Evolutionary conservation across 176 grass and related monocot species (phyloP).

Genomic region (Carex parvula): DNA sequence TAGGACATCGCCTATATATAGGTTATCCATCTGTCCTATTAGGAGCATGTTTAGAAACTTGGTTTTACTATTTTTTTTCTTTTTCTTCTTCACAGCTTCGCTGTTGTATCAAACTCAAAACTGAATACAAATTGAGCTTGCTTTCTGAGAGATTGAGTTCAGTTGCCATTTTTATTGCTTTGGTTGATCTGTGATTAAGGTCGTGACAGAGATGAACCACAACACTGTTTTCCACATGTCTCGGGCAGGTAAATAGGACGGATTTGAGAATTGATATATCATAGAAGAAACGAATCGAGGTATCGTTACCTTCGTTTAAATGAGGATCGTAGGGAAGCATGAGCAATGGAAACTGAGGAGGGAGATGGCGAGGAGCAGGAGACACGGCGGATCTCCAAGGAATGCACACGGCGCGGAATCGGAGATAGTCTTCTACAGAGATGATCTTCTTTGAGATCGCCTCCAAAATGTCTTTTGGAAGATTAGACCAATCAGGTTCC

Average conservation of each 20-base stretch:
- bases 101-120: too few species aligned
- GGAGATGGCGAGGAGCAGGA: background rate
- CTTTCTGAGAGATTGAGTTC: too few species aligned
- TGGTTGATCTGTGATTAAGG: too few species aligned
- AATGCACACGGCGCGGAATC: constrained; percentile 4
- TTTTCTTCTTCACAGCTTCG: too few species aligned
- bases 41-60: too few species aligned
- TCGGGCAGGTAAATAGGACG: background rate
- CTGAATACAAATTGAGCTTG: too few species aligned
- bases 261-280: constrained; percentile 3
- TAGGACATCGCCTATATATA: too few species aligned
- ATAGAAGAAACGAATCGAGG: constrained; percentile 8
- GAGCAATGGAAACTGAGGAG: constrained; percentile 10
- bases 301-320: background rate
- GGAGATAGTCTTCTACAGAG: background rate
- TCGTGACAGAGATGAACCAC: constrained; percentile 16
- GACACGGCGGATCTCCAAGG: constrained; percentile 23
- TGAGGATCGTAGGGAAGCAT: constrained; percentile 23
- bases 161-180: too few species aligned
- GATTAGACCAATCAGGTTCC: constrained; percentile 17
- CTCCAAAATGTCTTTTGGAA: constrained; percentile 25
- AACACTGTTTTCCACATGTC: constrained; percentile 12
- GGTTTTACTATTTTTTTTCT: too few species aligned
- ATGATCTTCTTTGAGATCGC: background rate
- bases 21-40: too few species aligned